Evolutionary conservation across 1,284 basidiomycete species (phyloP).

Genomic region (Cystobasidium slooffiae): DNA sequence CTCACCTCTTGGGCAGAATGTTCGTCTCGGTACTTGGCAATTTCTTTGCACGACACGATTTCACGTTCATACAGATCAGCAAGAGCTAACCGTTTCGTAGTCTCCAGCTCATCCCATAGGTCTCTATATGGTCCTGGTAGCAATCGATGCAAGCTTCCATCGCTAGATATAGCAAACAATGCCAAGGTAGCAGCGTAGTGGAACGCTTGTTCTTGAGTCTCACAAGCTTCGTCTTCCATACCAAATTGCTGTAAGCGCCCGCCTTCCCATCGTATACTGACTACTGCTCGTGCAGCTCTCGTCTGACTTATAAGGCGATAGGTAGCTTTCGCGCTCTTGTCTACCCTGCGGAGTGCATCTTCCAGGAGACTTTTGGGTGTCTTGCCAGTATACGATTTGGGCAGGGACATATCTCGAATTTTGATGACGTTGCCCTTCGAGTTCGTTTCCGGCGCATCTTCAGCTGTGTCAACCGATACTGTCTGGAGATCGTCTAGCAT

Average conservation of each 20-base stretch:
- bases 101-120: constrained; percentile 90
- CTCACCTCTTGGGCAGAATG: neutral
- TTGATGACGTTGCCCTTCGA: constrained; percentile 64
- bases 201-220: constrained; percentile 77
- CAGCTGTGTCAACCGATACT: constrained; percentile 44
- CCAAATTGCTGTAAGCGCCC: constrained; percentile 69
- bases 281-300: constrained; percentile 71
- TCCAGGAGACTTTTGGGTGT: constrained; percentile 72
- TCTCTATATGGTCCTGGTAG: constrained; percentile 84
- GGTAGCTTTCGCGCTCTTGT: constrained; percentile 73
- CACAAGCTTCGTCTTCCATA: constrained; percentile 86
- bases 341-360: constrained; percentile 66
- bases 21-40: constrained; percentile 58
- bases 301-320: constrained; percentile 71
- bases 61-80: constrained; percentile 68
- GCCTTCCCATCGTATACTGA: constrained; percentile 73
- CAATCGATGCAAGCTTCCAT: constrained; percentile 55
- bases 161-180: constrained; percentile 59
- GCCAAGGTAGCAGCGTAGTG: constrained; percentile 88
- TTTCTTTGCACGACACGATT: constrained; percentile 62
- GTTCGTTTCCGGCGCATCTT: constrained; percentile 60
- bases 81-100: constrained; percentile 66
- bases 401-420: constrained; percentile 75
- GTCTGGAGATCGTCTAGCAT: constrained; percentile 71
- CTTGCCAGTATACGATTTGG: constrained; percentile 74